A percentile compares a stretch with the other conserved stretches of the same genome.
Evolutionary conservation across 208 protist genomes (phyloP).

Genomic region (Polymyxa betae): DNA sequence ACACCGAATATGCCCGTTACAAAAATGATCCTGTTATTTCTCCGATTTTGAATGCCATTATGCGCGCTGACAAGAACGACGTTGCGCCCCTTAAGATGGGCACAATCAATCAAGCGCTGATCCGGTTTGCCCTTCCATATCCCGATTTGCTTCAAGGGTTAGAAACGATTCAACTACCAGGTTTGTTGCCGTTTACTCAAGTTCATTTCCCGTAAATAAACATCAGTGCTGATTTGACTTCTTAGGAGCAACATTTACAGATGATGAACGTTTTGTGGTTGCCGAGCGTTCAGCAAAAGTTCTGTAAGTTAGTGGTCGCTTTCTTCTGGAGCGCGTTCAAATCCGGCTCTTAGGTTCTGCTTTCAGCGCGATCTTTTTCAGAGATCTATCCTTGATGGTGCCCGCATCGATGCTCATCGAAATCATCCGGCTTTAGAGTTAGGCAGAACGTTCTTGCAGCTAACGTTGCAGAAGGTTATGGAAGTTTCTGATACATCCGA

Average conservation of each 20-base stretch:
- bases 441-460: neutral
- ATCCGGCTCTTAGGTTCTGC: neutral
- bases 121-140: neutral
- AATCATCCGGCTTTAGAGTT: slow-evolving; percentile 25
- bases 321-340: neutral
- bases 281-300: neutral
- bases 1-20: slow-evolving; percentile 17
- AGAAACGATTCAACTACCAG: neutral
- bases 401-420: neutral
- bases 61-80: slow-evolving; percentile 14
- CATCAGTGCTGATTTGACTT: neutral
- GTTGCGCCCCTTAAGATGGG: slow-evolving; percentile 16
- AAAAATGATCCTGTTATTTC: slow-evolving; percentile 41
- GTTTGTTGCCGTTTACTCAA: neutral
- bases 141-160: neutral
- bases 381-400: neutral
- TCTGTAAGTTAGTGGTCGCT: neutral
- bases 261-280: neutral
- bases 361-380: slow-evolving; percentile 51
- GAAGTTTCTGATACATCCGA: neutral
- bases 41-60: slow-evolving; percentile 35
- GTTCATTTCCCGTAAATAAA: neutral
- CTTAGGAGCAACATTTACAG: neutral
- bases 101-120: slow-evolving; percentile 39
- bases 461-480: neutral